Evolutionary conservation across 495 filamentous ascomycete genomes (phyloP).

Genomic region (Jackrogersella multiformis): DNA sequence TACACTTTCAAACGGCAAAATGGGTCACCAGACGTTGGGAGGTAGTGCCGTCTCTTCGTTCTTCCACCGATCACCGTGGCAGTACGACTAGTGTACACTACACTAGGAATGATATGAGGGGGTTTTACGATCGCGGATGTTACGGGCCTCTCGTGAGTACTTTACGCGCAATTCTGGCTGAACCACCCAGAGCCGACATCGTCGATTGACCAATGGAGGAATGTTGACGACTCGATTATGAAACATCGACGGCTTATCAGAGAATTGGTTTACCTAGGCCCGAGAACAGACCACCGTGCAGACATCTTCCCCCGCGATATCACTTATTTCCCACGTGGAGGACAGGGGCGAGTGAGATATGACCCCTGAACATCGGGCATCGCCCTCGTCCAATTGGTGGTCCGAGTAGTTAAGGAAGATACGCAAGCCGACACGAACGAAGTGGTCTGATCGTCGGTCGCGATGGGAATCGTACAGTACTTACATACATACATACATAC

Average conservation of each 20-base stretch:
- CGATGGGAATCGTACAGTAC: slow-evolving; percentile 15
- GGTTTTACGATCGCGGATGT: slow-evolving; percentile 30
- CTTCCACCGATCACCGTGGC: background rate
- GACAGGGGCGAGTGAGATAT: slow-evolving; percentile 35
- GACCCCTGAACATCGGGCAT: slow-evolving; percentile 35
- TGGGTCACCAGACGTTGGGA: slow-evolving; percentile 27
- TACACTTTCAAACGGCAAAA: slow-evolving; percentile 22
- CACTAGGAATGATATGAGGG: too few species aligned
- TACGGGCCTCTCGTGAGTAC: slow-evolving; percentile 17
- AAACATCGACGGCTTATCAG: slow-evolving; percentile 39
- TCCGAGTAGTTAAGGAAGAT: slow-evolving; percentile 23
- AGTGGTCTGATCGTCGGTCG: slow-evolving; percentile 36
- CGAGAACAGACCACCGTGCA: slow-evolving; percentile 42
- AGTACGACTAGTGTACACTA: too few species aligned
- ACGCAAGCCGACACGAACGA: slow-evolving; percentile 34
- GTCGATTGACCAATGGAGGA: slow-evolving; percentile 32
- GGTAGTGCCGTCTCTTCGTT: background rate
- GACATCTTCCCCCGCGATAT: slow-evolving; percentile 43
- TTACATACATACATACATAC: too few species aligned
- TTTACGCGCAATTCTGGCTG: slow-evolving; percentile 20
- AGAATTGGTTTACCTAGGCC: slow-evolving; percentile 22
- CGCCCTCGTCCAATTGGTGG: slow-evolving; percentile 27
- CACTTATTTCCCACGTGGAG: slow-evolving; percentile 38
- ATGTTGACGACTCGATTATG: slow-evolving; percentile 24
- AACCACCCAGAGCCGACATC: slow-evolving; percentile 1